phyloP scores from a whole-genome alignment of 768 basidiomycete genomes.

The Cantharellus anzutake region DNA sequence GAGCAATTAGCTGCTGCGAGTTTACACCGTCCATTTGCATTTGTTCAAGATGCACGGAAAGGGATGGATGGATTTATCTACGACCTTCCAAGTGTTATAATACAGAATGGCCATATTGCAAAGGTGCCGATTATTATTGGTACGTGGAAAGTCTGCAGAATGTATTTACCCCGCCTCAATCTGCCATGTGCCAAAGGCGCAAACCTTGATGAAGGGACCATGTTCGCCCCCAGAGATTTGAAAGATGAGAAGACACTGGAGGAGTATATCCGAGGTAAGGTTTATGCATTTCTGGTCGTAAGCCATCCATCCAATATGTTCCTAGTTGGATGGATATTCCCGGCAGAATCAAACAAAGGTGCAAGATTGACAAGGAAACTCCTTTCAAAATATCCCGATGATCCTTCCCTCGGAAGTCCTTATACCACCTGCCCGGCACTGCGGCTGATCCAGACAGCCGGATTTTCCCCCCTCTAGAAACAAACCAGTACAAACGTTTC shows the following conservation, averaged over 20 bases:
- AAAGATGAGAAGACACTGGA: not conserved
- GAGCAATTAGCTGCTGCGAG: no score
- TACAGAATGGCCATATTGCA: no score
- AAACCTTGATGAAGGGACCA: not conserved
- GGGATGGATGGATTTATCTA: no score
- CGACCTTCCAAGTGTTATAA: no score
- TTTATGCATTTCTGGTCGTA: not conserved
- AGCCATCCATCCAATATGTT: not conserved
- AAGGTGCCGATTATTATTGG: no score
- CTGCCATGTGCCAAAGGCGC: no score
- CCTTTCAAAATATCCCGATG: not conserved
- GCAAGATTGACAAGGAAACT: not conserved
- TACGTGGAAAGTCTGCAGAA: no score
- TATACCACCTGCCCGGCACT: not conserved
- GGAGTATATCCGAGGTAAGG: not conserved
- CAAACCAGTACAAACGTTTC: not conserved
- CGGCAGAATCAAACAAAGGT: not conserved
- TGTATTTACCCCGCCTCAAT: no score
- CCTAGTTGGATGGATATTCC: not conserved
- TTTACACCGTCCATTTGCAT: no score
- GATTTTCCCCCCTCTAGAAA: not conserved
- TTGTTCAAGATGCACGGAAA: no score
- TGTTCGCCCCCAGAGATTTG: not conserved
- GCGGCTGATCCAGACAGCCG: not conserved
- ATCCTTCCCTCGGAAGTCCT: not conserved